Conservation (phyloP, 1,284 basidiomycete species). For the Cryptococcus sp. region DNA sequence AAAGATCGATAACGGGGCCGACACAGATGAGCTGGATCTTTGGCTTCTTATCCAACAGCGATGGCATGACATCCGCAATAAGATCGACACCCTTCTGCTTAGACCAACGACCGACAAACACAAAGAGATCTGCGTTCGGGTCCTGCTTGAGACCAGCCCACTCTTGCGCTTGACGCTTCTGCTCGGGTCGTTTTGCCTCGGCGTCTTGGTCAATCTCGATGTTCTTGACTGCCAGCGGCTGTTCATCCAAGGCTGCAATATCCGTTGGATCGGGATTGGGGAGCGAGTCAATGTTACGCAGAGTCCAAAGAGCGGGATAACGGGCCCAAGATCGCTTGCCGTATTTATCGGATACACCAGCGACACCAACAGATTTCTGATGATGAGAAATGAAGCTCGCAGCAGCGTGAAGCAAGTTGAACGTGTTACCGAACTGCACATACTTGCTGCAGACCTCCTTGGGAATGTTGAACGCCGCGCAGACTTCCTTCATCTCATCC, state of each 20-base stretch:
- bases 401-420: constrained; percentile 87
- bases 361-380: constrained; percentile 87
- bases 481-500: constrained; percentile 96
- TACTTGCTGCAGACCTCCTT: constrained; percentile 93
- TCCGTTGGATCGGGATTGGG: constrained; percentile 89
- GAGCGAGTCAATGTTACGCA: constrained; percentile 89
- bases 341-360: constrained; percentile 91
- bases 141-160: constrained; percentile 91
- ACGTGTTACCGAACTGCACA: constrained; percentile 94
- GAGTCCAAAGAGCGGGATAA: constrained; percentile 89
- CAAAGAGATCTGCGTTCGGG: constrained; percentile 81
- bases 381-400: constrained; percentile 88
- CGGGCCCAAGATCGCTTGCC: constrained; percentile 93
- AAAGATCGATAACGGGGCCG: constrained; percentile 89
- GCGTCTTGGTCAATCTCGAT: constrained; percentile 76
- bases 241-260: constrained; percentile 84
- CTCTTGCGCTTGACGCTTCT: constrained; percentile 86
- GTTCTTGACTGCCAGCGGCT: constrained; percentile 67
- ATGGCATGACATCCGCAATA: constrained; percentile 90
- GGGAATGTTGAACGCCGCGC: constrained; percentile 92
- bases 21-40: constrained; percentile 83
- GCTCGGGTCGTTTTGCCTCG: constrained; percentile 81
- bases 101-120: constrained; percentile 94
- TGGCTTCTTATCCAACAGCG: constrained; percentile 78
- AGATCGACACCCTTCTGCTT: constrained; percentile 95